Base-by-base conservation (phyloP, 2,329 filamentous ascomycete species). In the Alternaria hordeiaustralica region DNA sequence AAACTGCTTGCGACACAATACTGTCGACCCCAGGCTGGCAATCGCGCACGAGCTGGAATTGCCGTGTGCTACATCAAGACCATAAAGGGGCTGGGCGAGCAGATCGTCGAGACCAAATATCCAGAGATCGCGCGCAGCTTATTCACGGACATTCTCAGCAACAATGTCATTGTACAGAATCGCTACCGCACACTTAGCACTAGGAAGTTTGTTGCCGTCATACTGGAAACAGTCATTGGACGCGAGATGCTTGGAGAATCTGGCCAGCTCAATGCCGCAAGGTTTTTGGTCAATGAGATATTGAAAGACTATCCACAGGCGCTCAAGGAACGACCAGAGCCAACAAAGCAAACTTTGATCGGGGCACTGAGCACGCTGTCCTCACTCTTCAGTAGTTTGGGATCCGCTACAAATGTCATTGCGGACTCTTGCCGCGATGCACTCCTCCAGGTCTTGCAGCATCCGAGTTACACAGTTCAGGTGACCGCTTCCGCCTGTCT, bases 381-480 rank as follows among this genome's bases (percentile, higher is more conserved):
- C 2, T 91, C 93, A 5, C 84, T 99, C 33, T 91, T 97, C 64
- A 85, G 86, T 44, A 91, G 88, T 0, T 85, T 99, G 5, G 95
- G 94, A 4, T 95, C 95, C 20, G 94, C 94, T 3, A 87, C 92
- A 33, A 92, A 90, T 65, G 84, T 84, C 57, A 89, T 97, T 71
- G 92, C 93, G 8, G 96, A 99, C 67, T 78, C 86, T 13, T 97
- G 93, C 76, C 88, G 95, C 54, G 96, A 99, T 78, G 92, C 92
- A 5, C 83, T 99, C 30, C 84, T 98, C 43, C 94, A 97, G 78
- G 92, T 97, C 6, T 84, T 98, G 25, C 93, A 97, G 72, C 96
- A 99, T 79, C 93, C 94, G 1, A 97, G 93, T 80, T 98, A 98
- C 79, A 96, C 94, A 5, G 96, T 99, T 3, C 96, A 99, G 76